Base-by-base conservation (phyloP, 805 yeast species). In the Myxozyma udenii region DNA sequence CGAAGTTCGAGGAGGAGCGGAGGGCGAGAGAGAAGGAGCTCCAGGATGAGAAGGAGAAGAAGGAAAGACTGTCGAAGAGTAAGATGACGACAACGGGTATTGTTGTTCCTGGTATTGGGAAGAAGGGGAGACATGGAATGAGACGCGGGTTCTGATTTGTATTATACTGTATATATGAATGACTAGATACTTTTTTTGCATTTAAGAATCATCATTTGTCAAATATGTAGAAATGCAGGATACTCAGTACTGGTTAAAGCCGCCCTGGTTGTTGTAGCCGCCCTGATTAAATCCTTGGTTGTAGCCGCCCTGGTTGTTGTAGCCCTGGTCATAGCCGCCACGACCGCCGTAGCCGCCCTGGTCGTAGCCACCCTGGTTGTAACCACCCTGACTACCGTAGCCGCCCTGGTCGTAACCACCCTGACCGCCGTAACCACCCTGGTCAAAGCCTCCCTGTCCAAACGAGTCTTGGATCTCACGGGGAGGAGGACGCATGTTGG, bases 1-100 rank as follows among this genome's bases (percentile, higher is more conserved):
- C 44, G 6, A 54, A 59, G 39, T 52, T 59, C 25, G 63, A 41
- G 22, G 37, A 51, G 24, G 58, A 57, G 41, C 22, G 51, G 40
- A 38, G n/a, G 16, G 16, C 22, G 26, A 44, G 36, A 32, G 48
- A 44, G 25, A 30, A 46, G 22, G 43, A 48, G 19, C 28, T 4
- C 22, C 37, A 22, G 40, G 21, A 24, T n/a, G 47, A 42, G 25
- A 22, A 22, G 32, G 48, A 33, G 19, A 30, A 43, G 35, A 28
- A 28, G 46, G 45, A 18, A 44, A 40, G 38, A 43, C 24, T 12
- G 52, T 16, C 6, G 39, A 42, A 43, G 19, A 43, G 44, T 19
- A 25, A 30, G 38, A 14, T 39, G 12, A 45, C 43, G 33, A 47
- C 48, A 7, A 54, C 58, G 19, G n/a, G 55, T 49, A 9, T 26